Conservation (phyloP, 345 rosid genomes). For the Sisymbrium irio region DNA sequence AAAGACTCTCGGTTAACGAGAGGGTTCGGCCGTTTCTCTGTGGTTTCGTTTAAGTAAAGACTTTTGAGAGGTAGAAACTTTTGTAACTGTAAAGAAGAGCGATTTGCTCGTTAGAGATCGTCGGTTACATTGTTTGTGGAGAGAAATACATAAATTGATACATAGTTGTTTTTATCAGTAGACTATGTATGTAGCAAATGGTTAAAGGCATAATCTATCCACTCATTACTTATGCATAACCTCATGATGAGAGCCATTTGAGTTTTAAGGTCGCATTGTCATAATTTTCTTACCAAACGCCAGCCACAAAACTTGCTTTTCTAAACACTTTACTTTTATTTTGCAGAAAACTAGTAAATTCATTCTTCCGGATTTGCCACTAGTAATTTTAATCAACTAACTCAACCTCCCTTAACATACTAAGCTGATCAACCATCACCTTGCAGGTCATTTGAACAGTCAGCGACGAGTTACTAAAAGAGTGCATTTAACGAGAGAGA, state of each 20-base stretch:
- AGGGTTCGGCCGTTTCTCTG: no score
- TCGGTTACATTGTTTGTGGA: no score
- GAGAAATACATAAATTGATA: no score
- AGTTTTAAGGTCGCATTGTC: neutral
- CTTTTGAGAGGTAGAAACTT: no score
- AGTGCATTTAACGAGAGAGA: conserved; percentile 52
- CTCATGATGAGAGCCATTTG: neutral
- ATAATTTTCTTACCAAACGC: neutral
- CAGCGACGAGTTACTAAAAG: conserved; percentile 55
- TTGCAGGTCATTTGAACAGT: conserved; percentile 33
- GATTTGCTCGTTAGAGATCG: no score
- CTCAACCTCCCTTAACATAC: neutral
- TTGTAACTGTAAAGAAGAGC: no score
- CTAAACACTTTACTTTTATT: neutral
- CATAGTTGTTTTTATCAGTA: no score
- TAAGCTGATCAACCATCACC: neutral
- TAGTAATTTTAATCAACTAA: neutral
- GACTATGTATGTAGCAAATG: neutral
- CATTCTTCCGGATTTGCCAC: neutral
- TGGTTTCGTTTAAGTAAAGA: no score
- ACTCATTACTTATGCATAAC: neutral
- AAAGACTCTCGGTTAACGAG: no score
- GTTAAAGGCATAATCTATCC: neutral
- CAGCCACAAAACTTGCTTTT: neutral
- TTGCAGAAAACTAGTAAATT: neutral